These are phyloP conservation scores for Tetracladium setigerum DNA, from an alignment of 495 filamentous ascomycete species.

Conservation along the genomic window DNA sequence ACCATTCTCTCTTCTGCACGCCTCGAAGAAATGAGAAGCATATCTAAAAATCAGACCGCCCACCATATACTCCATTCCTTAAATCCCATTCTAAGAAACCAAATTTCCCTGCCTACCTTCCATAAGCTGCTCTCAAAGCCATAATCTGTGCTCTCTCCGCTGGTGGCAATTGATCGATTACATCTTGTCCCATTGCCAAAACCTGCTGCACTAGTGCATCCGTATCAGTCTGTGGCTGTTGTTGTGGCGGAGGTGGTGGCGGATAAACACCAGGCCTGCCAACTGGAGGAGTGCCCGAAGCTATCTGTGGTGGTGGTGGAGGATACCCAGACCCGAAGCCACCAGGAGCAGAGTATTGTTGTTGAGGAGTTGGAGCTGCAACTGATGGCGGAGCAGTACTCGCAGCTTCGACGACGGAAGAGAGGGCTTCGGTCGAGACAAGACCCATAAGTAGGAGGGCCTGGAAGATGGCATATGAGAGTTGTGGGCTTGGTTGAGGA, in stretches of 20 bases:
- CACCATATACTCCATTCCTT: neutral
- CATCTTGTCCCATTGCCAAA: constrained; percentile 62
- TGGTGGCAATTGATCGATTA: constrained; percentile 68
- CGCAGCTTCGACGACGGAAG: constrained; percentile 19
- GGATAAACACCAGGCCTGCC: constrained; percentile 43
- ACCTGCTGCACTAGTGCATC: constrained; percentile 69
- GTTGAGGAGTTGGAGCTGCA: constrained; percentile 22
- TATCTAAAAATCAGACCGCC: neutral
- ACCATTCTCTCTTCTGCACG: no score
- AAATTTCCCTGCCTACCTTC: constrained; percentile 3
- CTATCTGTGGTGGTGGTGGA: constrained; percentile 21
- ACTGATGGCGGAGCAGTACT: constrained; percentile 19
- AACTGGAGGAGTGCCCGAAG: constrained; percentile 46
- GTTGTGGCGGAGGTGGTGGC: constrained; percentile 28
- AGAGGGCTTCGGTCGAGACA: constrained; percentile 38
- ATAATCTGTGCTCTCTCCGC: constrained; percentile 70
- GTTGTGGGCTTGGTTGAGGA: constrained; percentile 82
- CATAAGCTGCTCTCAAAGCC: constrained; percentile 48
- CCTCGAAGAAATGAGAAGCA: no score
- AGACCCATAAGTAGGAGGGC: constrained; percentile 87
- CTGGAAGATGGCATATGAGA: constrained; percentile 94
- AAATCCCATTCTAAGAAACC: neutral
- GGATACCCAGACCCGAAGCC: constrained; percentile 13
- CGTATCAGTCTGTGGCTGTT: constrained; percentile 34
- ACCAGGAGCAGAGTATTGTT: constrained; percentile 3